phyloP scores from a whole-genome alignment of 441 rosid species.

The Adansonia madagascariensis region DNA sequence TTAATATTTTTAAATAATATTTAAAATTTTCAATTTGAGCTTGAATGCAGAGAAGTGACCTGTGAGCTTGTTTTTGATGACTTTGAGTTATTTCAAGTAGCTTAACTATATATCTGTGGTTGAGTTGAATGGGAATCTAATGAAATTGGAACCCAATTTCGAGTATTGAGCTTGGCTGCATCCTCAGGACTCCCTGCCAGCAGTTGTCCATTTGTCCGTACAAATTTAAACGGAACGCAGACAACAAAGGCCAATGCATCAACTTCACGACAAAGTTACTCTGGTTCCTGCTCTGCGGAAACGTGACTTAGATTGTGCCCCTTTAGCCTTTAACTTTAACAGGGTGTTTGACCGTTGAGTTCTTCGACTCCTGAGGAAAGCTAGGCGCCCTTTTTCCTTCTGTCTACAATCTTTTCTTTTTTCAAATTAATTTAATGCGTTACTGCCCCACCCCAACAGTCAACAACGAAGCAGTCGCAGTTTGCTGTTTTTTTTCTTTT shows the following conservation, averaged over 20 bases:
- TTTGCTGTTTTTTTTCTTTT: slow-evolving; percentile 11
- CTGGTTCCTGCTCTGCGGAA: background rate
- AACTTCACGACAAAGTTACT: background rate
- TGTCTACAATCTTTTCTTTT: background rate
- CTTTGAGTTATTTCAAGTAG: no score
- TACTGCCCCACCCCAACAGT: background rate
- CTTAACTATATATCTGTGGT: no score
- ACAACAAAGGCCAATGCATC: background rate
- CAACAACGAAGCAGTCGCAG: background rate
- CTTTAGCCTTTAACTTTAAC: background rate
- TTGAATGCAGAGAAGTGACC: no score
- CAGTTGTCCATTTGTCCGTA: no score
- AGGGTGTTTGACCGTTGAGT: background rate
- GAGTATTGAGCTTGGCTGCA: no score
- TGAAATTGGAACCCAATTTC: no score
- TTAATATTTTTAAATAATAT: no score
- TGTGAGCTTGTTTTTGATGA: no score
- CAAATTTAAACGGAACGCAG: background rate
- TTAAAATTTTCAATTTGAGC: no score
- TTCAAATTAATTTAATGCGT: background rate
- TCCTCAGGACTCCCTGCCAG: no score
- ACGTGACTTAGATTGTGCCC: background rate
- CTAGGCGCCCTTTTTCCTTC: background rate
- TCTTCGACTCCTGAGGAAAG: background rate
- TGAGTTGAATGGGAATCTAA: no score